These are phyloP conservation scores for Psilocybe tampanensis DNA, from an alignment of 768 basidiomycete genomes.

Conservation along the genomic window DNA sequence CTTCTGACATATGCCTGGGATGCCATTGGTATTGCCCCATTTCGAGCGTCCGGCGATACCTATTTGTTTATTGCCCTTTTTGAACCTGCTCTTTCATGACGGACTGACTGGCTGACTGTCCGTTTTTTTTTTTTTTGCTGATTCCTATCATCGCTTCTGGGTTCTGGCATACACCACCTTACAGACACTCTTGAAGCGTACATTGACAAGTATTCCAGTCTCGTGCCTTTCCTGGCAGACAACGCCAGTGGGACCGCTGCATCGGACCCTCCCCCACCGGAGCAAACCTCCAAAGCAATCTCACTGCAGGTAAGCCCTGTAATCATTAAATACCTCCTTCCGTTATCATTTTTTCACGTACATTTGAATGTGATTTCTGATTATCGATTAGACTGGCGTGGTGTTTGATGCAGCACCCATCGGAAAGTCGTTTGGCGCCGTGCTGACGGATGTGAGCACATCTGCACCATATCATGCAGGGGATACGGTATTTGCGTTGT, in stretches of 20 bases:
- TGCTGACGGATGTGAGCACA: slow-evolving; percentile 54
- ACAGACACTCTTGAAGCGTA: slow-evolving; percentile 79
- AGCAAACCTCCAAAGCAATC: slow-evolving; percentile 67
- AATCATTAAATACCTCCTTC: background rate
- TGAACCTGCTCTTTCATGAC: slow-evolving; percentile 3
- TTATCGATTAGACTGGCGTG: slow-evolving; percentile 51
- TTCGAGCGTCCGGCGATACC: background rate
- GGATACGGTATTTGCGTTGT: slow-evolving; percentile 60
- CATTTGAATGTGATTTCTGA: background rate
- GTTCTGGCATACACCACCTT: background rate
- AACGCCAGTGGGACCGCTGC: slow-evolving; percentile 46
- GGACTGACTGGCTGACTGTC: slow-evolving; percentile 2
- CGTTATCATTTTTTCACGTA: background rate
- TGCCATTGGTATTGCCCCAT: slow-evolving; percentile 5
- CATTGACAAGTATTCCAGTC: slow-evolving; percentile 71
- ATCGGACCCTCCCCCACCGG: slow-evolving; percentile 66
- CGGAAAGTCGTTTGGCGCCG: slow-evolving; percentile 62
- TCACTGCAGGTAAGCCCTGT: slow-evolving; percentile 56
- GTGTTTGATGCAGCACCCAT: slow-evolving; percentile 60
- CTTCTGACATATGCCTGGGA: slow-evolving; percentile 15
- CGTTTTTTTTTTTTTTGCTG: slow-evolving; percentile 6
- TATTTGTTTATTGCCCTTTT: background rate
- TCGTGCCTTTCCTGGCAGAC: slow-evolving; percentile 65
- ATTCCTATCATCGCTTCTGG: slow-evolving; percentile 11
- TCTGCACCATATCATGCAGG: slow-evolving; percentile 53